Conservation (phyloP, 2,329 filamentous ascomycete genomes). For the Thelonectria discophora region DNA sequence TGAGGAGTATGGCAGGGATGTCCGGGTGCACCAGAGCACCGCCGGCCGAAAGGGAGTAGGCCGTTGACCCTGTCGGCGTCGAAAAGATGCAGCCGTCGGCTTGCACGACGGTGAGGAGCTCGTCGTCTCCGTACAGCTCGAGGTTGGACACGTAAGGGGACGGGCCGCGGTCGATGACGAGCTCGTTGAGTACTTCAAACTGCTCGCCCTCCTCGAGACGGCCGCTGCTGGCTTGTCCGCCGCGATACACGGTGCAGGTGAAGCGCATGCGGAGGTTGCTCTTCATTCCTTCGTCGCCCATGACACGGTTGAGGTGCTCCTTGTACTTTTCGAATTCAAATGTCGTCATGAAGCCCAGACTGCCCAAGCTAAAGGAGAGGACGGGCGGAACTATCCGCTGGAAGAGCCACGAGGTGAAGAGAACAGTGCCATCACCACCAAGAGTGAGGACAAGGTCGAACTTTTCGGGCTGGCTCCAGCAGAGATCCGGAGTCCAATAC, state of each 20-base stretch:
- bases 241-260: constrained; percentile 94
- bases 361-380: constrained; percentile 84
- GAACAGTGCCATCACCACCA: constrained; percentile 85
- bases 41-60: constrained; percentile 94
- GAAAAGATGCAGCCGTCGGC: constrained; percentile 98
- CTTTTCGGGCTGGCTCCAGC: constrained; percentile 91
- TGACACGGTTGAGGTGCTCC: constrained; percentile 84
- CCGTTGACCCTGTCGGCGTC: constrained; percentile 92
- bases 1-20: constrained; percentile 95
- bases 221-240: constrained; percentile 63
- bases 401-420: constrained; percentile 93
- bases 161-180: constrained; percentile 96
- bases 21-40: constrained; percentile 96
- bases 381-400: constrained; percentile 88
- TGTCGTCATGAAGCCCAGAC: constrained; percentile 86
- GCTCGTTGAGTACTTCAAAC: constrained; percentile 97
- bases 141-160: constrained; percentile 97
- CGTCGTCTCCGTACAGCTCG: constrained; percentile 94
- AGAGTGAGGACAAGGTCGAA: constrained; percentile 94
- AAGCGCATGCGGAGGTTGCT: constrained; percentile 99
- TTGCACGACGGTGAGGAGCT: constrained; percentile 93
- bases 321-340: constrained; percentile 91
- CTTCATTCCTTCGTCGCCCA: constrained; percentile 95
- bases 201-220: constrained; percentile 88
- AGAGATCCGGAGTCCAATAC: constrained; percentile 97